Conservation (phyloP, 106 monocot species). For the Gastrodia elata region DNA sequence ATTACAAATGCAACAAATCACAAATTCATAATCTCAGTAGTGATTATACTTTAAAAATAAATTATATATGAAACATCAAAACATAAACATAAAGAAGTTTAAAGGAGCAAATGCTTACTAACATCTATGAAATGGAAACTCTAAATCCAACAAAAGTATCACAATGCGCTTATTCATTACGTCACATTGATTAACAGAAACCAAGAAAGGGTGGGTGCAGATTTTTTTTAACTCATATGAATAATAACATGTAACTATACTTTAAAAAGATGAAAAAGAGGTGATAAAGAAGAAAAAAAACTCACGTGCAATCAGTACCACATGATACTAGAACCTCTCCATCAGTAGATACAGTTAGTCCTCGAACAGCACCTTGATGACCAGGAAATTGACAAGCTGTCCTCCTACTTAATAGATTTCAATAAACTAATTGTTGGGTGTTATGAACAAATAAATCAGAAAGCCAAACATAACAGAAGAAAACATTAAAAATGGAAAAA, state of each 20-base stretch:
- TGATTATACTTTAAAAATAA: background rate
- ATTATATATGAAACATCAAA: background rate
- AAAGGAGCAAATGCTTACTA: background rate
- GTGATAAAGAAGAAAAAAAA: conserved; percentile 5
- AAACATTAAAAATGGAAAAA: background rate
- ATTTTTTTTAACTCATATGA: background rate
- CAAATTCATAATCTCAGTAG: background rate
- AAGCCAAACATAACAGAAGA: background rate
- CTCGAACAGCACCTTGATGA: conserved; percentile 77
- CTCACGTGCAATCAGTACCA: conserved; percentile 81
- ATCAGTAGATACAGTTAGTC: conserved; percentile 74
- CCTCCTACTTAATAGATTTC: conserved; percentile 37
- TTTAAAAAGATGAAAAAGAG: background rate
- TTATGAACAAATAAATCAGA: background rate
- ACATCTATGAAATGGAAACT: background rate
- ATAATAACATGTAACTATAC: background rate
- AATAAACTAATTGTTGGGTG: background rate
- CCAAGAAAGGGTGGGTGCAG: background rate
- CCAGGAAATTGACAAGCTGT: conserved; percentile 84
- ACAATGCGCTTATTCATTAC: background rate
- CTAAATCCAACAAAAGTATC: background rate
- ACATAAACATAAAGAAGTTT: background rate
- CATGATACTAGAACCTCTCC: conserved; percentile 84
- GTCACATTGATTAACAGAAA: background rate
- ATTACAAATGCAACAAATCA: background rate